A percentile compares a stretch with the other conserved stretches of the same genome.
phyloP scores from a whole-genome alignment of 352 stramenopile species.

The Phytopythium mirpurense region DNA sequence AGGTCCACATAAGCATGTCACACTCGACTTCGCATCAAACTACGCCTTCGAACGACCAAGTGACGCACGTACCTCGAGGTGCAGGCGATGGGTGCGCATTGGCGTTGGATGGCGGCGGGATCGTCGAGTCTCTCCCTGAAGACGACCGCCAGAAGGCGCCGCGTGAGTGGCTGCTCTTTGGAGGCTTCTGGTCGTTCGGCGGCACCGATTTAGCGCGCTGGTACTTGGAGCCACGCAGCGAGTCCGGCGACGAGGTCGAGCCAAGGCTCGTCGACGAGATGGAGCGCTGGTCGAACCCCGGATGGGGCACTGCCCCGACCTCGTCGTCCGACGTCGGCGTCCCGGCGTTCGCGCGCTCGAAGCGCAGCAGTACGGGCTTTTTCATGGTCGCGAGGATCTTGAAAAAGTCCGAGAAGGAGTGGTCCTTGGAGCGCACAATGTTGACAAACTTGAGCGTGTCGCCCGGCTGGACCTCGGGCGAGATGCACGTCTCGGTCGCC shows the following conservation, averaged over 20 bases:
- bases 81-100: not conserved
- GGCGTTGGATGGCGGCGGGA: not conserved
- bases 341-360: conserved; percentile 49
- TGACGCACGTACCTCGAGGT: not conserved
- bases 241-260: conserved; percentile 11
- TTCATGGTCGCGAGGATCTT: conserved; percentile 89
- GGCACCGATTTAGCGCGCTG: conserved; percentile 57
- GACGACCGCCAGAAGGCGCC: conserved; percentile 59
- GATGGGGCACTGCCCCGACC: conserved; percentile 9
- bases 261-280: conserved; percentile 30
- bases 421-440: conserved; percentile 77
- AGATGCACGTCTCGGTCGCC: conserved; percentile 84
- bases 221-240: conserved; percentile 23
- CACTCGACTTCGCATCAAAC: too few relatives aligned
- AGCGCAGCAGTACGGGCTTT: conserved; percentile 82
- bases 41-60: not conserved
- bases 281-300: conserved; percentile 41
- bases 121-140: conserved; percentile 31
- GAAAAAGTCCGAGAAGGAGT: conserved; percentile 88
- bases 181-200: conserved; percentile 35
- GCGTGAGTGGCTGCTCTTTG: conserved; percentile 27
- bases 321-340: conserved; percentile 51
- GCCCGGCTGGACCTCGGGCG: conserved; percentile 51
- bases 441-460: conserved; percentile 87
- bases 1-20: not conserved